A percentile compares a stretch with the other conserved stretches of the same genome.
Conservation (phyloP, 2,329 filamentous ascomycete genomes). For the Elsinoe australis region DNA sequence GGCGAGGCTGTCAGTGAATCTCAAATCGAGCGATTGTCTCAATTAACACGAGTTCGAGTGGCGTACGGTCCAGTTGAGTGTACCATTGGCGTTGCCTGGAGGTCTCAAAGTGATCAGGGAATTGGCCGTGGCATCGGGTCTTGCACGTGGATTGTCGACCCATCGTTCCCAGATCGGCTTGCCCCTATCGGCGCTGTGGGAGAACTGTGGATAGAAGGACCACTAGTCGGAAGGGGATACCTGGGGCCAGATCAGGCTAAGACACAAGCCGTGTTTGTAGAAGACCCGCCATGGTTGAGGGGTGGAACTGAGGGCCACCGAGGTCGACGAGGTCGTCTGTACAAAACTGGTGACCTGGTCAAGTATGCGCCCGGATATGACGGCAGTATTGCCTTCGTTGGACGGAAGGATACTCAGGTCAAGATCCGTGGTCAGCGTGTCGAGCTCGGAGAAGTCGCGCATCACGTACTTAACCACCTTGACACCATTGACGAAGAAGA, state of each 20-base stretch:
- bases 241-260: slow-evolving; percentile 28
- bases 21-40: slow-evolving; percentile 34
- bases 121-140: neutral
- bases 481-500: slow-evolving; percentile 44
- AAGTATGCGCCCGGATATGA: slow-evolving; percentile 46
- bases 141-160: slow-evolving; percentile 29
- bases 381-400: slow-evolving; percentile 50
- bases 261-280: slow-evolving; percentile 30
- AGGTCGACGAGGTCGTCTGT: slow-evolving; percentile 43
- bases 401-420: slow-evolving; percentile 59
- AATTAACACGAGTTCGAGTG: slow-evolving; percentile 35
- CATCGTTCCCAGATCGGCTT: slow-evolving; percentile 24
- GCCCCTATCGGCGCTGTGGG: slow-evolving; percentile 40
- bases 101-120: slow-evolving; percentile 14
- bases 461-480: slow-evolving; percentile 31
- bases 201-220: slow-evolving; percentile 42
- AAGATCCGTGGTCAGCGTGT: slow-evolving; percentile 60
- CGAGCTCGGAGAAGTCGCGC: slow-evolving; percentile 47
- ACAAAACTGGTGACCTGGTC: slow-evolving; percentile 55
- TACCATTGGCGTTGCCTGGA: slow-evolving; percentile 22
- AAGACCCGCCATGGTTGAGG: slow-evolving; percentile 24
- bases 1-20: slow-evolving; percentile 37
- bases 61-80: slow-evolving; percentile 41
- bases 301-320: slow-evolving; percentile 10
- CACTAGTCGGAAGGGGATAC: slow-evolving; percentile 40